Evolutionary conservation across 306 rosid genomes (phyloP), one percentile per base, ranked within the genome.

Genomic region (Glycine tomentella): DNA sequence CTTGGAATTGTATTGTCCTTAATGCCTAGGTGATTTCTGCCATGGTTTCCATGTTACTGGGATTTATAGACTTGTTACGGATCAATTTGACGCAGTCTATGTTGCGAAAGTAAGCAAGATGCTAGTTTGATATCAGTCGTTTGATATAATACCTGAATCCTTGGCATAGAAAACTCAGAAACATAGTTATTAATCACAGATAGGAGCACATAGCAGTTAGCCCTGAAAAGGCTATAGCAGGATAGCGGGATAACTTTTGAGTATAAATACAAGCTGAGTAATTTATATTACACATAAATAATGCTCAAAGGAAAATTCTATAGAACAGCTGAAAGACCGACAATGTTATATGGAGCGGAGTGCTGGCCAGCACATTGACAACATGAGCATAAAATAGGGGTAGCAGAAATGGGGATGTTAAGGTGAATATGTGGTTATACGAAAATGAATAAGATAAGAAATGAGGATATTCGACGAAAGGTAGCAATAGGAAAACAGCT

Each of bases 1-100:
- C 5, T 13, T 72, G 45, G 70, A 56, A 78, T 46, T 83, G 14
- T 73, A 3, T 45, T 72, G 70, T 83, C 69, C 33, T 46, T 55
- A 46, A 3, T 36, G 36, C 52, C 33, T 20, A 9, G 13, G 65
- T 75, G 72, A 36, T 57, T 55, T 66, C 34, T 44, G 14, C 68
- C 68, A 14, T 63, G 51, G 67, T 65, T 64, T 64, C 48, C 17
- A 25, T 1, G 31, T 25, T 25, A 25, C 31, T 0, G 65, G 69
- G 70, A 66, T 81, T 14, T 56, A 50, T 31, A 53, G 56, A 11
- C 63, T 11, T 58, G 65, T 42, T 2, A 11, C 48, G 0, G 7
- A 38, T 38, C 44, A 38, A 38, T 38, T 38, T 38, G 5, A 1
- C 7, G 7, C 6, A 38, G 44, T 38, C 44, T 38, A 38, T 38